Conservation (phyloP, 1,284 basidiomycete species). For the Gastroboletus turbinatus region DNA sequence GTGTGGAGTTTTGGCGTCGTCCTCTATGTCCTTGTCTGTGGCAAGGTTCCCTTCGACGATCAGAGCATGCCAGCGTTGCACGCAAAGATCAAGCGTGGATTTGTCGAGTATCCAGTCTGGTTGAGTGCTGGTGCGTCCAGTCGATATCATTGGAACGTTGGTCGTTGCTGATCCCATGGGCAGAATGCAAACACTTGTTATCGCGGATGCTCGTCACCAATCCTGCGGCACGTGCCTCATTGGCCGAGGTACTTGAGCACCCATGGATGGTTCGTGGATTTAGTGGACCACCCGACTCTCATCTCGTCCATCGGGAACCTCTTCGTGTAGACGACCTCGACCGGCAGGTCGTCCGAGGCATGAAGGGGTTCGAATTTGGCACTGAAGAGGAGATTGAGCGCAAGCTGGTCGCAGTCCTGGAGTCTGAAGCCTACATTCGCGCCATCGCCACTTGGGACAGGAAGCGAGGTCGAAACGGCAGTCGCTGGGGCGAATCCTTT, state of each 20-base stretch:
- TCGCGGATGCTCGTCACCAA: constrained; percentile 97
- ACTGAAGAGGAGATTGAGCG: constrained; percentile 82
- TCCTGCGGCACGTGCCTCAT: constrained; percentile 79
- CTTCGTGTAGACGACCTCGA: constrained; percentile 87
- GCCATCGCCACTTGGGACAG: constrained; percentile 80
- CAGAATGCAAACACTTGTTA: constrained; percentile 93
- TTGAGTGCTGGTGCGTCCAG: constrained; percentile 75
- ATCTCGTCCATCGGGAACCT: constrained; percentile 87
- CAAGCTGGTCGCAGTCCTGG: constrained; percentile 72
- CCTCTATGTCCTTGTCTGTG: constrained; percentile 95
- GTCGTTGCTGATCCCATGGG: constrained; percentile 12
- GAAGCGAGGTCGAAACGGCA: constrained; percentile 55
- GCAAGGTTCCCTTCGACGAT: constrained; percentile 98
- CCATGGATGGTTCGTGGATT: constrained; percentile 96
- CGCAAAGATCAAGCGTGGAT: constrained; percentile 97
- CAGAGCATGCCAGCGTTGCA: constrained; percentile 99
- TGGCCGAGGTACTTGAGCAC: constrained; percentile 87
- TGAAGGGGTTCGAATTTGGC: constrained; percentile 98
- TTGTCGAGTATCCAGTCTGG: constrained; percentile 98
- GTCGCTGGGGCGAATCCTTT: constrained; percentile 52
- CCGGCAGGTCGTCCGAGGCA: constrained; percentile 80
- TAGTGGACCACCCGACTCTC: constrained; percentile 75
- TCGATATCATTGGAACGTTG: background rate
- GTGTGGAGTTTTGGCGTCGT: constrained; percentile 99
- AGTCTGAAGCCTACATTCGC: constrained; percentile 75